Percentiles rank a stretch among this genome's conserved stretches.
Conservation (phyloP, 2,329 filamentous ascomycete species). For the Hypoxylon sp. region DNA sequence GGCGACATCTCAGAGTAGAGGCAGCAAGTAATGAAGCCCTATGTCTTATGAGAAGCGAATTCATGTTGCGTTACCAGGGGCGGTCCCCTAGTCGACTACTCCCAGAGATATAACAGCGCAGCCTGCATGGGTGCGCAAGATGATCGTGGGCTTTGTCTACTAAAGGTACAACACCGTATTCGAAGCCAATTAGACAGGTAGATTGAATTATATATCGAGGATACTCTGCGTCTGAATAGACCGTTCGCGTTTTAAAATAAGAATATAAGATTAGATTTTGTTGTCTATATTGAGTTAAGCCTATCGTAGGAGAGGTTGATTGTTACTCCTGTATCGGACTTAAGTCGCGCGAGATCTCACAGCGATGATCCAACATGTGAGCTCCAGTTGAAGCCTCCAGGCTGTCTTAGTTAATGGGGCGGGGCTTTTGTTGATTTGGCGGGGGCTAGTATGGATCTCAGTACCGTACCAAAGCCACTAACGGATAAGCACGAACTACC, state of each 20-base stretch:
- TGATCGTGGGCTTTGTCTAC: neutral
- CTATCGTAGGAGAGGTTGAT: conserved; percentile 15
- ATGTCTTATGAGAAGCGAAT: conserved; percentile 46
- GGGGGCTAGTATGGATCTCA: conserved; percentile 16
- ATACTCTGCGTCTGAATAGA: neutral
- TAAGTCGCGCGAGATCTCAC: conserved; percentile 36
- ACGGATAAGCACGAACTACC: neutral
- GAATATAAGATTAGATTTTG: neutral
- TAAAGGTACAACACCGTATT: conserved; percentile 13
- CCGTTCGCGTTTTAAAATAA: neutral
- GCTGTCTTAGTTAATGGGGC: conserved; percentile 29
- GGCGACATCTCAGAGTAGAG: conserved; percentile 35
- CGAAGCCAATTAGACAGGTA: conserved; percentile 1
- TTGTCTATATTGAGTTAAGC: conserved; percentile 17
- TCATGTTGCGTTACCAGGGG: conserved; percentile 44
- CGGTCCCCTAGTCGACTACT: conserved; percentile 28
- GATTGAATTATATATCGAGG: neutral
- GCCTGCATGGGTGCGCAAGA: conserved; percentile 30
- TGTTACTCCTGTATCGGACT: conserved; percentile 42
- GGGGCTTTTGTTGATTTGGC: conserved; percentile 28
- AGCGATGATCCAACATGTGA: conserved; percentile 30
- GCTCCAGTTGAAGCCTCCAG: conserved; percentile 18
- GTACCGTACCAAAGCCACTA: conserved; percentile 11
- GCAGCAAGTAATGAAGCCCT: conserved; percentile 38
- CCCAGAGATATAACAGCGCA: conserved; percentile 26